Conservation (phyloP, 2,329 filamentous ascomycete species). For the Botrytis hyacinthi region DNA sequence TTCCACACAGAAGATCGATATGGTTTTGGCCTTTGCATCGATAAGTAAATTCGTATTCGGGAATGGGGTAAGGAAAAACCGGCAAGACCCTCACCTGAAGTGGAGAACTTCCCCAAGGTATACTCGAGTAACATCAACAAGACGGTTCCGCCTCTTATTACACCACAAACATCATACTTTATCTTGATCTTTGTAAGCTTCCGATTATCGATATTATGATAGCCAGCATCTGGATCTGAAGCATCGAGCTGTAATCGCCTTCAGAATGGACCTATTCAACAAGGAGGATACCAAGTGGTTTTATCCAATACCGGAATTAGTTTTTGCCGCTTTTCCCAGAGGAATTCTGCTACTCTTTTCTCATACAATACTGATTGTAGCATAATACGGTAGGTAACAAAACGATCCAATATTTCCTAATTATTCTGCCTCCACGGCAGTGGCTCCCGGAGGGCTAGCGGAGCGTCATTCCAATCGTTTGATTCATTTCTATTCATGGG, state of each 20-base stretch:
- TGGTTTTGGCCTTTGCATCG: background rate
- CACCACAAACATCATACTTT: background rate
- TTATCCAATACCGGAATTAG: background rate
- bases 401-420: background rate
- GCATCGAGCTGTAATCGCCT: background rate
- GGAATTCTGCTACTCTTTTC: background rate
- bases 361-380: background rate
- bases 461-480: background rate
- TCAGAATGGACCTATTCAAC: background rate
- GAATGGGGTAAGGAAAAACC: background rate
- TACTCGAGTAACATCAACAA: background rate
- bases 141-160: background rate
- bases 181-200: background rate
- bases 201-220: background rate
- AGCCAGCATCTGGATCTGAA: background rate
- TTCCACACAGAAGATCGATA: background rate
- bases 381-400: background rate
- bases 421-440: slow-evolving; percentile 3
- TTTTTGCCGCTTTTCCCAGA: background rate
- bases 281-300: background rate
- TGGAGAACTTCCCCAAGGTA: background rate
- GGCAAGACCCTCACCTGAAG: background rate
- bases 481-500: background rate
- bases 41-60: background rate
- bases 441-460: background rate